Conservation (phyloP, 257 asterid genomes). For the Dorcoceras hygrometricum region DNA sequence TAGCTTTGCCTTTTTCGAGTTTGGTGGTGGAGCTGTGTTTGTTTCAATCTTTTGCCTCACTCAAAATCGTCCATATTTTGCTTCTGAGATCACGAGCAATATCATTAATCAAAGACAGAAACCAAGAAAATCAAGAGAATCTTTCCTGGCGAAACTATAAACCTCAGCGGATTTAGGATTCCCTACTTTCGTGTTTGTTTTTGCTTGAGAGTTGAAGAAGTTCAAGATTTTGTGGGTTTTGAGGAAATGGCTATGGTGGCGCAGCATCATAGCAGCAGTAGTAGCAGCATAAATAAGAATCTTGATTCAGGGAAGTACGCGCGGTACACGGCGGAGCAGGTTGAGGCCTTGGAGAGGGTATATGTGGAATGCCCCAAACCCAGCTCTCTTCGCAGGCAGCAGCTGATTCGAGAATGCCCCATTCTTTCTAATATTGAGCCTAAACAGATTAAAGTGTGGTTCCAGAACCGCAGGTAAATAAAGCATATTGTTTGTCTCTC, state of each 20-base stretch:
- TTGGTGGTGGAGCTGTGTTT: conserved; percentile 34
- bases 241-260: conserved; percentile 85
- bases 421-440: conserved; percentile 84
- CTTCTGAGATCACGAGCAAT: conserved; percentile 30
- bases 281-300: conserved; percentile 67
- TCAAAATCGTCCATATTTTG: conserved; percentile 43
- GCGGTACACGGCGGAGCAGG: conserved; percentile 87
- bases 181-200: background rate
- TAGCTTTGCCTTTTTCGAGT: conserved; percentile 36
- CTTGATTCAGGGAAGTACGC: conserved; percentile 86
- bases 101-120: background rate
- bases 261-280: conserved; percentile 60
- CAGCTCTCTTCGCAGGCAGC: conserved; percentile 80
- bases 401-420: conserved; percentile 81
- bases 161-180: conserved; percentile 16
- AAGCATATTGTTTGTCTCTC: background rate
- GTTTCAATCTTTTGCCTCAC: conserved; percentile 43
- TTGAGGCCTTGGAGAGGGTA: conserved; percentile 91
- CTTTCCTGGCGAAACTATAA: background rate
- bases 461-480: conserved; percentile 80
- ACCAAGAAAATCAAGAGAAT: background rate
- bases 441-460: conserved; percentile 95
- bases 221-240: conserved; percentile 6
- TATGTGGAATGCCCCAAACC: conserved; percentile 92
- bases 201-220: background rate